Evolutionary conservation across 306 rosid genomes (phyloP).

Genomic region (Cucumis melo): DNA sequence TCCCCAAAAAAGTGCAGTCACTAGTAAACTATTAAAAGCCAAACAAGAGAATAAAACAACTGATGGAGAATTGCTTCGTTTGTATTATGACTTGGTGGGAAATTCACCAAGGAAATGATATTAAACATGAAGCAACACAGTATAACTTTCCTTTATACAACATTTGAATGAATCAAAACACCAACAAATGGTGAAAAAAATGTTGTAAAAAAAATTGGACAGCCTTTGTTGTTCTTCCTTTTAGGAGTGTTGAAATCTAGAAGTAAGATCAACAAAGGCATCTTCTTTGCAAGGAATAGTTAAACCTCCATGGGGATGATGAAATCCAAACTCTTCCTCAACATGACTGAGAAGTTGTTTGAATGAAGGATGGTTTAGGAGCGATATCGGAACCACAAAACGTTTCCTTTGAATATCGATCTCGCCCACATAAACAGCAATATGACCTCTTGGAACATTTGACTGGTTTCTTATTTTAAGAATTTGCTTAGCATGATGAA

Average conservation of each 20-base stretch:
- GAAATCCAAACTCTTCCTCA: slow-evolving; percentile 35
- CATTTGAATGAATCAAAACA: slow-evolving; percentile 6
- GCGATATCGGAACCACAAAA: slow-evolving; percentile 13
- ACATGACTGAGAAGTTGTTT: slow-evolving; percentile 14
- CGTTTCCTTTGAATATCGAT: neutral
- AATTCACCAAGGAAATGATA: neutral
- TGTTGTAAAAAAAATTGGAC: neutral
- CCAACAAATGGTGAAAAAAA: slow-evolving; percentile 1
- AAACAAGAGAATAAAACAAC: neutral
- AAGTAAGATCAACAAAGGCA: slow-evolving; percentile 18
- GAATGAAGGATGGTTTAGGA: slow-evolving; percentile 12
- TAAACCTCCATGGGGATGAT: slow-evolving; percentile 36
- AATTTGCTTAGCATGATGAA: neutral
- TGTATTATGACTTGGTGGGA: neutral
- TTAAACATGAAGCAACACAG: neutral
- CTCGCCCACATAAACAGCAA: slow-evolving; percentile 6
- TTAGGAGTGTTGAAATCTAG: slow-evolving; percentile 1
- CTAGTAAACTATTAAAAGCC: neutral
- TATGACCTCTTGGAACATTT: slow-evolving; percentile 3
- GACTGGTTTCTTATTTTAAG: neutral
- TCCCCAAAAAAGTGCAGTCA: neutral
- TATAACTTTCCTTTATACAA: neutral
- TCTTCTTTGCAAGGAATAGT: slow-evolving; percentile 37
- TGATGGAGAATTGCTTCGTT: neutral
- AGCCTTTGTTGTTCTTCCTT: neutral